phyloP scores from a whole-genome alignment of 2,329 filamentous ascomycete genomes.

The Thielaviopsis euricoi region DNA sequence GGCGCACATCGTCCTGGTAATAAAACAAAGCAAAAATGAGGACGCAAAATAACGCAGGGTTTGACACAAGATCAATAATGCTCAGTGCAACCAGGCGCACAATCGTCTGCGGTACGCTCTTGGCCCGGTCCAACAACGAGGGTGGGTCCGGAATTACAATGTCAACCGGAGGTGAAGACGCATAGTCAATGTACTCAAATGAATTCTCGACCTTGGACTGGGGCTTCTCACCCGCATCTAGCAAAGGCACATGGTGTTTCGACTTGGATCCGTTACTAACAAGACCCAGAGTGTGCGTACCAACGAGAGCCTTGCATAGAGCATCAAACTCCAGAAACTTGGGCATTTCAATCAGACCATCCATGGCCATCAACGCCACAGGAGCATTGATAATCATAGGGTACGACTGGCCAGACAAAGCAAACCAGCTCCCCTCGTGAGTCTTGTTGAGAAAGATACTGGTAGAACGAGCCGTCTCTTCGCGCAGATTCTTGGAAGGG shows the following conservation, averaged over 20 bases:
- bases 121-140: constrained; percentile 33
- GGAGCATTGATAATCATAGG: constrained; percentile 63
- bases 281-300: constrained; percentile 49
- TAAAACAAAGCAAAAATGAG: constrained; percentile 26
- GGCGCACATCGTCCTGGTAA: constrained; percentile 29
- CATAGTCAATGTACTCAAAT: constrained; percentile 19
- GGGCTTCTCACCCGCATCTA: constrained; percentile 20
- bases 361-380: constrained; percentile 26
- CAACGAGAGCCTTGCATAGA: constrained; percentile 46
- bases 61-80: constrained; percentile 37
- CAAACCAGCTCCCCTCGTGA: constrained; percentile 79
- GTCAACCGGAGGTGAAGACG: constrained; percentile 14
- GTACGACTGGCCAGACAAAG: constrained; percentile 72
- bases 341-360: constrained; percentile 31
- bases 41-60: constrained; percentile 33
- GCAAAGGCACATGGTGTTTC: constrained; percentile 21
- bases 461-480: constrained; percentile 36
- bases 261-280: constrained; percentile 16
- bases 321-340: constrained; percentile 20
- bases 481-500: constrained; percentile 33
- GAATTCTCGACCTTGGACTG: constrained; percentile 15
- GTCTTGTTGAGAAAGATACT: constrained; percentile 80
- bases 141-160: constrained; percentile 18
- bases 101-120: constrained; percentile 32
- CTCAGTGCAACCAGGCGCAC: constrained; percentile 18